Percentiles rank a stretch among this genome's conserved stretches.
Evolutionary conservation across 140 eudicot species (phyloP).

Genomic region (Oenanthe javanica): DNA sequence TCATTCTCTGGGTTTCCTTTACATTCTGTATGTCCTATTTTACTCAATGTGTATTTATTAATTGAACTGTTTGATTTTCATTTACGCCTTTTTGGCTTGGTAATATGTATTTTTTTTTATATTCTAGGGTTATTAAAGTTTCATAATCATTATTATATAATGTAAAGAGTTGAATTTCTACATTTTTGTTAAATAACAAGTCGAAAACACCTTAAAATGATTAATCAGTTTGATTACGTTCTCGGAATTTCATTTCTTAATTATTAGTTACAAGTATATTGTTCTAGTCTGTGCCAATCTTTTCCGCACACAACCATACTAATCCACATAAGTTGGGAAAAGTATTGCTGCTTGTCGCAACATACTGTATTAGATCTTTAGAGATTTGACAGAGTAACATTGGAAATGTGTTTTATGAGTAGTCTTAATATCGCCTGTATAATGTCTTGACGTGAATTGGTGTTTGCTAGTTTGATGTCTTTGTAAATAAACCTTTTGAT

Average conservation of each 20-base stretch:
- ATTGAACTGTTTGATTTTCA: background rate
- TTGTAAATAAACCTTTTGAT: background rate
- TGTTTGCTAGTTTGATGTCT: background rate
- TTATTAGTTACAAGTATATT: background rate
- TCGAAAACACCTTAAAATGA: background rate
- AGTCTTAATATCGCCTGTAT: background rate
- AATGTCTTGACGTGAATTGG: background rate
- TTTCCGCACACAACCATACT: background rate
- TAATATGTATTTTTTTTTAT: background rate
- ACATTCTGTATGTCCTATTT: conserved; percentile 39
- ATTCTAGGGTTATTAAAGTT: background rate
- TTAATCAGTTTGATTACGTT: too few species aligned
- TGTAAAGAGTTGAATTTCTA: background rate
- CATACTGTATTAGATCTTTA: background rate
- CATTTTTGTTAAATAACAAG: background rate
- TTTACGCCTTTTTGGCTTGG: background rate
- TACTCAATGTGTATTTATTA: background rate
- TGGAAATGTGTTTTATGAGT: background rate
- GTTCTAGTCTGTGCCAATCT: background rate
- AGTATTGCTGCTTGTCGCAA: background rate
- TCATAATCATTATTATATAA: background rate
- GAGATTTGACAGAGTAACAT: background rate
- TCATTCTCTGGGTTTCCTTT: conserved; percentile 90
- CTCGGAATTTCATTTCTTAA: background rate
- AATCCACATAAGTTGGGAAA: background rate